A percentile compares a stretch with the other conserved stretches of the same genome.
Conservation (phyloP, 441 rosid genomes). For the Gossypium trilobum region DNA sequence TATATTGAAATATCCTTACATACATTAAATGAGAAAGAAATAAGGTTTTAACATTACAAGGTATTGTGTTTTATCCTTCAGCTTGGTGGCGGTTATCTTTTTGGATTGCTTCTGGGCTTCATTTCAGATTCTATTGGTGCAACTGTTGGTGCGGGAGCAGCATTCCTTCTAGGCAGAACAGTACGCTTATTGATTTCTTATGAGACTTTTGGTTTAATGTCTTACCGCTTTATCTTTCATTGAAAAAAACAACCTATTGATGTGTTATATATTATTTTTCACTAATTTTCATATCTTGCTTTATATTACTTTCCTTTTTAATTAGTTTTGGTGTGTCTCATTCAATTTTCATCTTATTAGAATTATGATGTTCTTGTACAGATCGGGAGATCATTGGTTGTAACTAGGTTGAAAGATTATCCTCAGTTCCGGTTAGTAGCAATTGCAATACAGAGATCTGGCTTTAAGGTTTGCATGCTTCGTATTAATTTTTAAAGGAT, state of each 20-base stretch:
- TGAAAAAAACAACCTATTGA: not conserved
- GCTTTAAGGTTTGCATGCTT: constrained; percentile 63
- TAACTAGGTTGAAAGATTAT: constrained; percentile 78
- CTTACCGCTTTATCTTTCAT: not conserved
- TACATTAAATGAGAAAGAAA: not conserved
- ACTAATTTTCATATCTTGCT: not conserved
- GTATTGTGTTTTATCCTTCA: constrained; percentile 28
- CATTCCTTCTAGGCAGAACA: constrained; percentile 86
- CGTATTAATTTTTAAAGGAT: constrained; percentile 1
- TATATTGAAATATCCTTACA: not conserved
- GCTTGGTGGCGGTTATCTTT: constrained; percentile 99
- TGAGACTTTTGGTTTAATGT: not conserved
- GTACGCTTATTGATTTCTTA: constrained; percentile 28
- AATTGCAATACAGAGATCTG: constrained; percentile 69
- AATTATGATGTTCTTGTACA: constrained; percentile 26
- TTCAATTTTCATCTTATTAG: constrained; percentile 1
- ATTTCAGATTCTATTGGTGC: constrained; percentile 93
- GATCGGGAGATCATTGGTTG: constrained; percentile 77
- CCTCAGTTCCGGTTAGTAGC: constrained; percentile 85
- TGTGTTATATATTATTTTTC: not conserved
- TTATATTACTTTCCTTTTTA: constrained; percentile 8
- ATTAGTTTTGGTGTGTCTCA: not conserved
- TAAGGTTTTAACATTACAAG: not conserved
- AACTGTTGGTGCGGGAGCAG: constrained; percentile 84
- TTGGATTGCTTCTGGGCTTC: constrained; percentile 87